phyloP scores from a whole-genome alignment of 2,329 filamentous ascomycete genomes.

The Pyricularia sp. region DNA sequence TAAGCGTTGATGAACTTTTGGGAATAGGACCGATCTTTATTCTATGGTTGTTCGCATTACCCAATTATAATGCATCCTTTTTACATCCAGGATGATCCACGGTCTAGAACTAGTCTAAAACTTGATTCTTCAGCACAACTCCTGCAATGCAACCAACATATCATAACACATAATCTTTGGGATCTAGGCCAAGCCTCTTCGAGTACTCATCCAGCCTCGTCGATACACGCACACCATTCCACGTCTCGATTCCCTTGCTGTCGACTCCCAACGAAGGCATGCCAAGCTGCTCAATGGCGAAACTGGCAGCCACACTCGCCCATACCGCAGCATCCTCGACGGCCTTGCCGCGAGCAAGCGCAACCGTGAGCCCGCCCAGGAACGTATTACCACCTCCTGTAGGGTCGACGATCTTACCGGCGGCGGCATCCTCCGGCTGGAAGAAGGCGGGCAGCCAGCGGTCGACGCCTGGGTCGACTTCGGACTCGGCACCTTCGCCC shows the following conservation, averaged over 20 bases:
- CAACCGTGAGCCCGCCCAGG: conserved; percentile 50
- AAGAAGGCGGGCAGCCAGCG: conserved; percentile 69
- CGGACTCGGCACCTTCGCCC: conserved; percentile 71
- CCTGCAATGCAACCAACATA: not conserved
- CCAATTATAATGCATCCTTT: too few relatives aligned
- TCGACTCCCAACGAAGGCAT: conserved; percentile 51
- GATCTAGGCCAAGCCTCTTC: conserved; percentile 20
- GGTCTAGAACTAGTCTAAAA: not conserved
- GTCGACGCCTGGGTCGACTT: conserved; percentile 55
- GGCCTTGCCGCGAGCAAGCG: conserved; percentile 46
- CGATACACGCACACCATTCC: conserved; percentile 49
- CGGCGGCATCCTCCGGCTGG: conserved; percentile 11
- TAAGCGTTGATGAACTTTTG: too few relatives aligned
- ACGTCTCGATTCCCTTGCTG: conserved; percentile 40
- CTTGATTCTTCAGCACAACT: not conserved
- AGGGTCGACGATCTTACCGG: conserved; percentile 51
- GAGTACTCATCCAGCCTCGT: conserved; percentile 44
- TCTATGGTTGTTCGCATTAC: too few relatives aligned
- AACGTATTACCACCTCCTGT: conserved; percentile 9
- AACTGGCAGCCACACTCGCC: conserved; percentile 78
- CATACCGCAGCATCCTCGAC: conserved; percentile 66
- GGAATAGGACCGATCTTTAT: too few relatives aligned
- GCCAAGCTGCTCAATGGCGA: conserved; percentile 91
- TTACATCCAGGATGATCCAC: not conserved
- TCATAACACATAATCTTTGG: not conserved